Base-by-base conservation (phyloP, 306 rosid species). In the Lathyrus aphaca region DNA sequence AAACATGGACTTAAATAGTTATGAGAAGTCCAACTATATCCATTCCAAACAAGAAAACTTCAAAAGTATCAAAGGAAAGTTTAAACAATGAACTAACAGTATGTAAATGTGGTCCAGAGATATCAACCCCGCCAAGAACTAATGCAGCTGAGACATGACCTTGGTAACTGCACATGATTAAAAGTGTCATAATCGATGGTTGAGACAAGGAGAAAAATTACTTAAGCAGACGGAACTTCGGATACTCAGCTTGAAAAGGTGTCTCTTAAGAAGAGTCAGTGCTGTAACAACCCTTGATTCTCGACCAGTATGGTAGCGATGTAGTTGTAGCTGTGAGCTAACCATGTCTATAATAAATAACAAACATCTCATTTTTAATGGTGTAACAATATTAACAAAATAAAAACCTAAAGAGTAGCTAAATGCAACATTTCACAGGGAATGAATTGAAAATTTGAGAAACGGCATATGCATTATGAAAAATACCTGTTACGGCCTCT, bases 71-170 rank as follows among this genome's bases (percentile, higher is more conserved):
- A 11, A 65, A 63, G 30, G 45, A 54, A 64, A 5, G 2, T 32
- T 66, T 60, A 11, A 64, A 49, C 66, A 63, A 74, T 11, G 37
- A 73, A 83, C 96, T 85, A 74, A 90, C 98, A 5, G 97, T 93
- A 51, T 93, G 96, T 59, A 93, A 77, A 86, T 93, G 97, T 43
- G 96, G 96, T 67, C 98, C 98, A 29, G 91, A 88, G 79, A 81
- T 74, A 81, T 93, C 98, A 65, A 93, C 96, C 58, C 98, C 98
- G 18, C 98, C 96, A n/a, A 92, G 98, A 64, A 92, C 98, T 82
- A 92, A 79, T 49, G 98, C 98, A 59, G 96, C 98, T 14, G 80
- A 76, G 16, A 89, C 91, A 66, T 90, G 32, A 74, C 98, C 96
- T 85, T 84, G 91, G 79, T 92, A 90, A 42, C 98, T 92, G 84